Conservation (phyloP, 257 asterid genomes). For the Ocimum tenuiflorum region DNA sequence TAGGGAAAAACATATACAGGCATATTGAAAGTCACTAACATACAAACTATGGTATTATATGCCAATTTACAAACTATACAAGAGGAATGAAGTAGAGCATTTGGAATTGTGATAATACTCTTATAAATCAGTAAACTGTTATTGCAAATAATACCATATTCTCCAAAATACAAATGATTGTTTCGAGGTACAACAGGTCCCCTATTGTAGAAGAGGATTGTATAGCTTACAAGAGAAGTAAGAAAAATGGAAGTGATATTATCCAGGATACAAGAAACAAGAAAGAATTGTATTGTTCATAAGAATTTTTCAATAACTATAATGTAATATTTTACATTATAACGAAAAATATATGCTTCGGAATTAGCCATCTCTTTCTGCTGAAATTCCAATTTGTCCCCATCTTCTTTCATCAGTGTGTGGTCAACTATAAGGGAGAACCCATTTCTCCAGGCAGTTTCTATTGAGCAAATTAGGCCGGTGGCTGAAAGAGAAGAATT, state of each 20-base stretch:
- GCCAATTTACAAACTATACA: neutral
- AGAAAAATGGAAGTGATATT: neutral
- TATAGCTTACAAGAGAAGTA: neutral
- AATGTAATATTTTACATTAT: conserved; percentile 4
- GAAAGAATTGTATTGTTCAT: neutral
- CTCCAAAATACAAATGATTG: neutral
- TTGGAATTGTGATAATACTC: neutral
- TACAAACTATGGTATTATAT: neutral
- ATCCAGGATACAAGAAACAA: conserved; percentile 4
- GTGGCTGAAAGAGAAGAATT: conserved; percentile 18
- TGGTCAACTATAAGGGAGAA: conserved; percentile 16
- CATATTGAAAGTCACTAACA: too few species aligned
- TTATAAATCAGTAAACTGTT: neutral
- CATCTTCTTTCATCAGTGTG: conserved; percentile 10
- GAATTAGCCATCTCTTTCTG: conserved; percentile 1
- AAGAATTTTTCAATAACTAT: neutral
- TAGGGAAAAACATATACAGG: too few species aligned
- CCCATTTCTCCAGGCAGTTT: neutral
- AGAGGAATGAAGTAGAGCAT: neutral
- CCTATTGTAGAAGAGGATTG: neutral
- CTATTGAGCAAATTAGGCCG: conserved; percentile 5
- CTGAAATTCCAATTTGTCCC: neutral
- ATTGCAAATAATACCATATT: neutral
- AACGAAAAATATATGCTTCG: neutral
- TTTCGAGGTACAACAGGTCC: too few species aligned